Percentiles rank a stretch among this genome's conserved stretches.
Conservation (phyloP, 441 rosid species). For the Brassica balearica region DNA sequence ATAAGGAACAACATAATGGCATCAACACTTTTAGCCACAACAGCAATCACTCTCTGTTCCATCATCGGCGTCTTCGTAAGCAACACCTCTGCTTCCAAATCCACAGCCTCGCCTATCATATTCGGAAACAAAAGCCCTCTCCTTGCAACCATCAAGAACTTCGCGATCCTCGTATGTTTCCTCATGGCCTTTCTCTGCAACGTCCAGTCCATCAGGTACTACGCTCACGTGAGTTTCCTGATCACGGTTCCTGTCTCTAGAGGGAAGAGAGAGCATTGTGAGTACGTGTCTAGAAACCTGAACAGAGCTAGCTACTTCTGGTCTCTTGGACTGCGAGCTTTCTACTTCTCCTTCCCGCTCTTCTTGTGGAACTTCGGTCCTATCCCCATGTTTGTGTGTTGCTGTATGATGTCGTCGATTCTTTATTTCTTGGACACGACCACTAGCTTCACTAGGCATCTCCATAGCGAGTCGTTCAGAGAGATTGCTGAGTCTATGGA, state of each 20-base stretch:
- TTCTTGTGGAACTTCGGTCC: slow-evolving; percentile 94
- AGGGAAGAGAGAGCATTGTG: slow-evolving; percentile 61
- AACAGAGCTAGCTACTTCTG: slow-evolving; percentile 89
- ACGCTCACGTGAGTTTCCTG: slow-evolving; percentile 86
- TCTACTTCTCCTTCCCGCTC: slow-evolving; percentile 86
- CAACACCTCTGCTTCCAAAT: slow-evolving; percentile 51
- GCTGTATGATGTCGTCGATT: slow-evolving; percentile 60
- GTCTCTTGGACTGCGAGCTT: slow-evolving; percentile 89
- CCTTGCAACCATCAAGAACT: slow-evolving; percentile 75
- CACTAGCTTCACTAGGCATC: slow-evolving; percentile 62
- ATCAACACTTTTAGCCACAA: slow-evolving; percentile 84
- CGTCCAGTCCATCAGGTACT: slow-evolving; percentile 88
- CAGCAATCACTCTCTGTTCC: slow-evolving; percentile 89
- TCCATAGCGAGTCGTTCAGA: slow-evolving; percentile 61
- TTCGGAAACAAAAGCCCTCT: slow-evolving; percentile 68
- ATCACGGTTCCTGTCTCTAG: slow-evolving; percentile 63
- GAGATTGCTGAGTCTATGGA: slow-evolving; percentile 40
- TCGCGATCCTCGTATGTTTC: slow-evolving; percentile 79
- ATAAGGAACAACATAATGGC: slow-evolving; percentile 97
- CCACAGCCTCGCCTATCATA: slow-evolving; percentile 49
- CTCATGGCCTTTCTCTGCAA: slow-evolving; percentile 90
- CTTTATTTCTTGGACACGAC: slow-evolving; percentile 91
- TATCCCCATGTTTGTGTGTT: slow-evolving; percentile 83
- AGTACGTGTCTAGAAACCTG: slow-evolving; percentile 77
- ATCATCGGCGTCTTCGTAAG: slow-evolving; percentile 81